Evolutionary conservation across 2,329 filamentous ascomycete species (phyloP), one percentile per base, ranked within the genome.

Genomic region (Metarhizium humberi): DNA sequence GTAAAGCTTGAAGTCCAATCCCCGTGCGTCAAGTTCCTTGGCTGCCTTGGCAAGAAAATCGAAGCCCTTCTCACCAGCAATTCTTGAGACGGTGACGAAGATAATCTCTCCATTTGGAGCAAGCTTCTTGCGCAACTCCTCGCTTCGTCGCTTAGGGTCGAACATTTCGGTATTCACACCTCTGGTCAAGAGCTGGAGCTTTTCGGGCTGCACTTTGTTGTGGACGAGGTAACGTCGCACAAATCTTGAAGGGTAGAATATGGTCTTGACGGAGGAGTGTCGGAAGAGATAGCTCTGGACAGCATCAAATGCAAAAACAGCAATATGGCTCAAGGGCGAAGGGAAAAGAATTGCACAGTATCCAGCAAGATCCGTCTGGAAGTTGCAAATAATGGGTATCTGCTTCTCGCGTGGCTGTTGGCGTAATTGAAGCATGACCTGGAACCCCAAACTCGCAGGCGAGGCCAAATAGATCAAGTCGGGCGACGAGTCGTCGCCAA

Each of bases 291-390:
- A 86, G 50, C 84, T 83, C 67, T 88, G 84, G 1, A 87, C 83
- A 2, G 76, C 70, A 16, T 79, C 76, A 55, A 88, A 80, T 11
- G 85, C 73, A 67, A 78, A 83, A 50, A 84, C 82, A 4, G 82
- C 84, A 55, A 85, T 75, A 11, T 70, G 69, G 61, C 82, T 81
- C 18, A 89, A 72, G 0, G 82, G 83, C 1, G 75, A 71, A 0
- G 85, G 83, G 57, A 89, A 86, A n/a, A 89, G 72, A 52, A 88
- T 86, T 51, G 80, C 77, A 62, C 82, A 85, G 66, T 88, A 89
- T 2, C 84, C 84, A 0, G 83, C 81, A 10, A 89, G 71, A 64
- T 88, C 85, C 1, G 85, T 89, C 67, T 88, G 85, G 60, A 87
- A 88, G 66, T 88, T 89, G 65, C 85, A 79, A 47, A 88, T 74